Conservation (phyloP, 2,329 filamentous ascomycete genomes). For the Pseudogymnoascus sp. region DNA sequence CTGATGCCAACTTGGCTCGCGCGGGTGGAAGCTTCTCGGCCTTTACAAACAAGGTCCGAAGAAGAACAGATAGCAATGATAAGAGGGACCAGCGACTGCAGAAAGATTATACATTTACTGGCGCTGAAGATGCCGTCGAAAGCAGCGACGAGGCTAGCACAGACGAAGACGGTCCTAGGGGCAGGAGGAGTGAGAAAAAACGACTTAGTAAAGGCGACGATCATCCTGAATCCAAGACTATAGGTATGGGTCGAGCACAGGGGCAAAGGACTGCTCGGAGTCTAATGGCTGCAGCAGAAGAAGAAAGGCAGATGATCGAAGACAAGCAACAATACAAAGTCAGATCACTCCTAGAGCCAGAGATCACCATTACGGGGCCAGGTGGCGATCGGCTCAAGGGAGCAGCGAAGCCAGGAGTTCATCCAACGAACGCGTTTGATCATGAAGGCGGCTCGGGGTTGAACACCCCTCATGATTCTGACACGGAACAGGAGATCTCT, state of each 20-base stretch:
- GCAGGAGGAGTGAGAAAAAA: constrained; percentile 47
- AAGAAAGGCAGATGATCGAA: constrained; percentile 58
- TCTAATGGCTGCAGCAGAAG: constrained; percentile 66
- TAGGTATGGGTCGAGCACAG: constrained; percentile 31
- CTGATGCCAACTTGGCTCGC: constrained; percentile 61
- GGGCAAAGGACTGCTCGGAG: constrained; percentile 46
- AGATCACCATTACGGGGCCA: constrained; percentile 58
- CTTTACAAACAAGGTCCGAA: constrained; percentile 26
- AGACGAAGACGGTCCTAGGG: constrained; percentile 59
- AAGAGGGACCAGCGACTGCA: constrained; percentile 20
- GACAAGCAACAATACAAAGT: constrained; percentile 24
- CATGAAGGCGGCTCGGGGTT: constrained; percentile 46
- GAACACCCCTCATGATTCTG: constrained; percentile 64
- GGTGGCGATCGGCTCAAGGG: constrained; percentile 53
- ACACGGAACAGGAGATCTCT: constrained; percentile 75
- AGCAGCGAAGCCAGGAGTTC: constrained; percentile 53
- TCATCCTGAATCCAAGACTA: constrained; percentile 28
- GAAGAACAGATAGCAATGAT: constrained; percentile 20
- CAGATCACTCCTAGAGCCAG: constrained; percentile 44
- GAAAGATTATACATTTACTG: constrained; percentile 24
- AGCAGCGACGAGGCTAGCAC: constrained; percentile 42
- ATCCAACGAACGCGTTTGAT: constrained; percentile 82
- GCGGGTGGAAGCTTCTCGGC: constrained; percentile 56
- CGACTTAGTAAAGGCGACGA: constrained; percentile 31
- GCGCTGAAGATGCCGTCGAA: constrained; percentile 25